These are phyloP conservation scores for Nissolia schottii DNA, from an alignment of 306 rosid genomes.

Conservation along the genomic window DNA sequence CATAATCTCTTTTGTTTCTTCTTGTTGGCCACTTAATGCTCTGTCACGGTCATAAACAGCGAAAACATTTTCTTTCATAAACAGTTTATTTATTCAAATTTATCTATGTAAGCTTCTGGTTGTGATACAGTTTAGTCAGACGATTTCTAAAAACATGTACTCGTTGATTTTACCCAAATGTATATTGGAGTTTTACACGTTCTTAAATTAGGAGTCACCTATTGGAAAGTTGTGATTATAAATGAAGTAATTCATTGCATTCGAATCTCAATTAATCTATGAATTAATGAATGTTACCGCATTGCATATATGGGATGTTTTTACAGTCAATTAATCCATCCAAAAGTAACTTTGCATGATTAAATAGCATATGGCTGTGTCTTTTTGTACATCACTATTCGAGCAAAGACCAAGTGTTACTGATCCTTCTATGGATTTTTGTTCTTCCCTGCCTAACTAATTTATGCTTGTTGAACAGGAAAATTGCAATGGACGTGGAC, in stretches of 20 bases:
- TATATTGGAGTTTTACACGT: not conserved
- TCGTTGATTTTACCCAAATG: not conserved
- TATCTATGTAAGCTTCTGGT: no score
- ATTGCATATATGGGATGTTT: not conserved
- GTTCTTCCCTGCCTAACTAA: not conserved
- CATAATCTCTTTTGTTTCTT: not conserved
- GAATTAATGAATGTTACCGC: not conserved
- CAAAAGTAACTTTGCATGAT: not conserved
- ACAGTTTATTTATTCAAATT: no score
- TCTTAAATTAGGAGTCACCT: not conserved
- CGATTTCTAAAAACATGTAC: not conserved
- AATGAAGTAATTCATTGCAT: not conserved
- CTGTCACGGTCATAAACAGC: not conserved
- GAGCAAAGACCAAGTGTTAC: not conserved
- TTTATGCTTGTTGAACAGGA: conserved; percentile 33
- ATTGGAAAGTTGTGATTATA: not conserved
- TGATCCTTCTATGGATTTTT: not conserved
- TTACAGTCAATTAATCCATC: not conserved
- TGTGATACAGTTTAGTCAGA: not conserved
- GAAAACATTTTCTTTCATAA: not conserved
- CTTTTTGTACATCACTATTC: not conserved
- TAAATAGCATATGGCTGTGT: not conserved
- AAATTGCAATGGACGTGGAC: conserved; percentile 30
- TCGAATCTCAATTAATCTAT: not conserved
- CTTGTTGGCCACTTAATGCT: not conserved